phyloP scores from a whole-genome alignment of 345 rosid species.

The Laguncularia racemosa region DNA sequence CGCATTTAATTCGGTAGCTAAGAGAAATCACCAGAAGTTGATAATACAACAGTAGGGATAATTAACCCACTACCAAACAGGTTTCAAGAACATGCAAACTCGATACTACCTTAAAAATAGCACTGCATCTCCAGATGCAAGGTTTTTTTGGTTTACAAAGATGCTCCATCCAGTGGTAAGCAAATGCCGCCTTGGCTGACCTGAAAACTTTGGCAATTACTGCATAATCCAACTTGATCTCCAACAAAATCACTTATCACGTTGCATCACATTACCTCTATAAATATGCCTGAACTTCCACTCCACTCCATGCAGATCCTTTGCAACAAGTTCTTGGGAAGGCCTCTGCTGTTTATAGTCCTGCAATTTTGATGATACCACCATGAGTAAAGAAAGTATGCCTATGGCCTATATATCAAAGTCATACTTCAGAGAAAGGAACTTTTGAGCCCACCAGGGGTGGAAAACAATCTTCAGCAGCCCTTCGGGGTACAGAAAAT shows the following conservation, averaged over 20 bases:
- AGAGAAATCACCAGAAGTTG: too few species aligned
- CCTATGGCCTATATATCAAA: background rate
- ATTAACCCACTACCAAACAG: background rate
- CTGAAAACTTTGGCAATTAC: constrained; percentile 25
- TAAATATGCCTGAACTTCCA: constrained; percentile 90
- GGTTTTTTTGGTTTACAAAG: constrained; percentile 87
- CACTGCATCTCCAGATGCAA: constrained; percentile 90
- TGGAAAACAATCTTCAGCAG: constrained; percentile 89
- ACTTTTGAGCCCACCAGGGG: constrained; percentile 43
- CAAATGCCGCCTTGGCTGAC: constrained; percentile 97
- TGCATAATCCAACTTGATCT: background rate
- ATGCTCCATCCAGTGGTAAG: constrained; percentile 97
- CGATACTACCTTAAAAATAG: constrained; percentile 65
- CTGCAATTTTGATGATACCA: constrained; percentile 23
- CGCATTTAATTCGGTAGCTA: too few species aligned
- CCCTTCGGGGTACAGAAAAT: constrained; percentile 85
- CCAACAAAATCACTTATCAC: background rate
- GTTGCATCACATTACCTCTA: constrained; percentile 39
- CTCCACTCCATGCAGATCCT: constrained; percentile 81
- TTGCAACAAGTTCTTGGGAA: constrained; percentile 83
- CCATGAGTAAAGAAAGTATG: background rate
- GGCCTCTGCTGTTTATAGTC: constrained; percentile 88
- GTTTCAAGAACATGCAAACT: background rate
- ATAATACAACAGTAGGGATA: background rate
- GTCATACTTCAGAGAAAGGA: background rate